phyloP scores from a whole-genome alignment of 2,329 filamentous ascomycete species.

The Pyrenochaeta sp. region DNA sequence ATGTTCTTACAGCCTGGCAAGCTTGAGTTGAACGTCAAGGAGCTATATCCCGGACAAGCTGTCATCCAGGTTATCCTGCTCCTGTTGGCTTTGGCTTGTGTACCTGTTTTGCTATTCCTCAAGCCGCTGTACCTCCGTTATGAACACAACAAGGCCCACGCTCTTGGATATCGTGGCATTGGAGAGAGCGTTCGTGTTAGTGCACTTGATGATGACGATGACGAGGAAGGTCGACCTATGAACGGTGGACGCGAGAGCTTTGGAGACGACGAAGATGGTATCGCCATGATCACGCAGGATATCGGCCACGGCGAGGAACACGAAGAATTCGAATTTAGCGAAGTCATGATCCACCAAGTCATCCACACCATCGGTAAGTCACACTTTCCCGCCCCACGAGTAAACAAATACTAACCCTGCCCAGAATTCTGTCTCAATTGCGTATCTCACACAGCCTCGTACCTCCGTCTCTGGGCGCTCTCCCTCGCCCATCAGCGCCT shows the following conservation, averaged over 20 bases:
- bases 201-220: conserved; percentile 88
- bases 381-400: neutral
- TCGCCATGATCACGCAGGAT: conserved; percentile 88
- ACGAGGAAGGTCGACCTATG: conserved; percentile 64
- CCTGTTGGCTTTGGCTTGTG: conserved; percentile 82
- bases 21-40: conserved; percentile 65
- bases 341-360: conserved; percentile 98
- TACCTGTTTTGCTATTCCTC: conserved; percentile 88
- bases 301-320: conserved; percentile 77
- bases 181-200: conserved; percentile 88
- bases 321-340: conserved; percentile 96
- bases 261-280: conserved; percentile 79
- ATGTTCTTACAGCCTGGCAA: conserved; percentile 94
- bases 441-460: conserved; percentile 97
- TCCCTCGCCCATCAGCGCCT: conserved; percentile 98
- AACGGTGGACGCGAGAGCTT: conserved; percentile 70
- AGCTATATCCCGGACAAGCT: conserved; percentile 80
- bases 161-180: conserved; percentile 89
- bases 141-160: conserved; percentile 90
- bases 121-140: conserved; percentile 95
- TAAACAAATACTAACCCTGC: conserved; percentile 28
- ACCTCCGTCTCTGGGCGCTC: conserved; percentile 96
- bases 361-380: conserved; percentile 95
- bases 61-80: conserved; percentile 79
- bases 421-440: conserved; percentile 98